These are phyloP conservation scores for Caloboletus firmus DNA, from an alignment of 1,284 basidiomycete species.

Conservation along the genomic window DNA sequence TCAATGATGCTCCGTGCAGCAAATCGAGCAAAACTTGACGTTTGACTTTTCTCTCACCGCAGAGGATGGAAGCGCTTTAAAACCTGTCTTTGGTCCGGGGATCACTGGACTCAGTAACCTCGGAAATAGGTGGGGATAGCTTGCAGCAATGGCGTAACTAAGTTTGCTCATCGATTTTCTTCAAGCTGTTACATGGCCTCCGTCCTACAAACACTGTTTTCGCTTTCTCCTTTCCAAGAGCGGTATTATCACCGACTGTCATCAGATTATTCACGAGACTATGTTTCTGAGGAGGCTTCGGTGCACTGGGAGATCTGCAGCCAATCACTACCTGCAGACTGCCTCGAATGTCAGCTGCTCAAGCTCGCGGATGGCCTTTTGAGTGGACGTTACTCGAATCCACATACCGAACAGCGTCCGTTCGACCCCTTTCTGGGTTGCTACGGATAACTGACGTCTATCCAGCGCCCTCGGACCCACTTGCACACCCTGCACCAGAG, in stretches of 20 bases:
- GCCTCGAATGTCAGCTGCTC: conserved; percentile 92
- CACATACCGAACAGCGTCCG: conserved; percentile 23
- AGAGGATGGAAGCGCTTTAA: conserved; percentile 86
- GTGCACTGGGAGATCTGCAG: conserved; percentile 68
- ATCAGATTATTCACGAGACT: neutral
- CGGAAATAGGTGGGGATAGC: conserved; percentile 74
- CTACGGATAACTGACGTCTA: conserved; percentile 5
- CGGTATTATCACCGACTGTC: conserved; percentile 54
- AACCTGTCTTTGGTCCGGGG: conserved; percentile 87
- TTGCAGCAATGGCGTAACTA: neutral
- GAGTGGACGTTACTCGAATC: conserved; percentile 86
- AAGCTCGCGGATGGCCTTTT: conserved; percentile 93
- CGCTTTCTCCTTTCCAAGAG: conserved; percentile 74
- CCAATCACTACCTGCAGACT: conserved; percentile 74
- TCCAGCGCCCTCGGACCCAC: conserved; percentile 28
- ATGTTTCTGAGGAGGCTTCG: conserved; percentile 41
- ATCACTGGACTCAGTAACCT: conserved; percentile 91
- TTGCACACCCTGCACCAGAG: conserved; percentile 46
- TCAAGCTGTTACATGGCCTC: conserved; percentile 96
- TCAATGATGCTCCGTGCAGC: conserved; percentile 49
- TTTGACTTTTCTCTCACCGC: conserved; percentile 94
- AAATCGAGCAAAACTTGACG: conserved; percentile 95
- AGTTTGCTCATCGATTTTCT: conserved; percentile 2
- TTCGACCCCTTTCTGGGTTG: neutral
- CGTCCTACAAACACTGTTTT: conserved; percentile 85